Percentiles rank a stretch among this genome's conserved stretches.
Conservation (phyloP, 257 asterid genomes). For the Craterostigma plantagineum region DNA sequence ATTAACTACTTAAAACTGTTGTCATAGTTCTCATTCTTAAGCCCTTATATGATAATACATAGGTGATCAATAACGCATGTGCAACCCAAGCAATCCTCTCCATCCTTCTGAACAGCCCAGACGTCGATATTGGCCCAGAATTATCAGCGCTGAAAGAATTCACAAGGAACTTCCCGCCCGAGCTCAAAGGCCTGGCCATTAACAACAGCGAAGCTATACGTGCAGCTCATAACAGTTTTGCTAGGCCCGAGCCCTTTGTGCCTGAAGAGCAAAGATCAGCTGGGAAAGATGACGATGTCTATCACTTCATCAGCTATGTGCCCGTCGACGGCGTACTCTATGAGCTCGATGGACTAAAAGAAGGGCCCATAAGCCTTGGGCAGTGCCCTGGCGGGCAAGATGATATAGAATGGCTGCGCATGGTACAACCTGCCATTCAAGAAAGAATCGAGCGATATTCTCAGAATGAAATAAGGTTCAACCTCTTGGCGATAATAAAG, state of each 20-base stretch:
- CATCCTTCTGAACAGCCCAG: conserved; percentile 70
- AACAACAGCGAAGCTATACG: conserved; percentile 95
- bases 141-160: conserved; percentile 65
- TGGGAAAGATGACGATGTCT: conserved; percentile 84
- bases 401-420: conserved; percentile 55
- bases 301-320: conserved; percentile 89
- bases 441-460: conserved; percentile 84
- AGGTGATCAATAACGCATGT: conserved; percentile 96
- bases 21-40: conserved; percentile 1
- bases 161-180: conserved; percentile 83
- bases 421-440: conserved; percentile 87
- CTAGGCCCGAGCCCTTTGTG: conserved; percentile 89
- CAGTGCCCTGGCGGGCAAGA: conserved; percentile 53
- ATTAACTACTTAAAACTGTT: conserved; percentile 4
- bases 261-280: conserved; percentile 81
- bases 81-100: conserved; percentile 98
- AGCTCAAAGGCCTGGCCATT: conserved; percentile 83
- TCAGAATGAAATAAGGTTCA: conserved; percentile 74
- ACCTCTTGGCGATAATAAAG: conserved; percentile 73
- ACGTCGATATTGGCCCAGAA: conserved; percentile 82
- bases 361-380: conserved; percentile 95
- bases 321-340: conserved; percentile 85
- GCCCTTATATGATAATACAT: conserved; percentile 4
- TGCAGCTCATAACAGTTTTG: conserved; percentile 86
- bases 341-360: conserved; percentile 96